Evolutionary conservation across 192 early-diverging fungal genomes (phyloP), one percentile per base, ranked within the genome.

Genomic region (Kickxella alabastrina): DNA sequence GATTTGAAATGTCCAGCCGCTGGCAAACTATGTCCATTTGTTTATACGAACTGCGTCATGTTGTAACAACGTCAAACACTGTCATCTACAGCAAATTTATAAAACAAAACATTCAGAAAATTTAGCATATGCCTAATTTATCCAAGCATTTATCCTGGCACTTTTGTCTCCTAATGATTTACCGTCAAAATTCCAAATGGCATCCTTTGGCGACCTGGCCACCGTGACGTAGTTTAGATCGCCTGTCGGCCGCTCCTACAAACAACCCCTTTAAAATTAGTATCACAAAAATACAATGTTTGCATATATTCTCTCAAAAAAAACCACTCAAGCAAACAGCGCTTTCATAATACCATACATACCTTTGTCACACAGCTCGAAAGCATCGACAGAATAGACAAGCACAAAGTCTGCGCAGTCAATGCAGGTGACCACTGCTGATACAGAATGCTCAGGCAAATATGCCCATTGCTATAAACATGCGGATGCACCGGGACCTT

Each of bases 381-480:
- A 28, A 97, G 64, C 95, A 97, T 97, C 46, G 91, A 94, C 46
- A 86, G 83, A 37, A 97, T 88, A 0, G 88, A 91, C 54, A 97
- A 56, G 57, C 93, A 97, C 19, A 97, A 85, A 2, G 87, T 79
- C 24, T 83, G 79, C 22, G 91, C 87, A 3, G 92, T 93, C 59
- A 95, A 82, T 0, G 91, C 95, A 1, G 93, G 95, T 29, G 85
- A 84, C 93, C 95, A 97, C 31, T 95, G 86, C 54, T 90, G 85
- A 74, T 95, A 96, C 19, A 96, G 81, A 49, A 97, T 95, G 57
- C 92, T 93, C 23, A 97, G 68, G 66, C 95, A 97, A 43, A 97
- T 96, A 59, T 97, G 95, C 13, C 94, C 93, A 68, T 97, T 97
- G 68, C 82, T 82, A 65, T 92, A 91, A 24, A 86, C 78, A 63